Evolutionary conservation across 2,329 filamentous ascomycete species (phyloP).

Genomic region (Botryotinia globosa): DNA sequence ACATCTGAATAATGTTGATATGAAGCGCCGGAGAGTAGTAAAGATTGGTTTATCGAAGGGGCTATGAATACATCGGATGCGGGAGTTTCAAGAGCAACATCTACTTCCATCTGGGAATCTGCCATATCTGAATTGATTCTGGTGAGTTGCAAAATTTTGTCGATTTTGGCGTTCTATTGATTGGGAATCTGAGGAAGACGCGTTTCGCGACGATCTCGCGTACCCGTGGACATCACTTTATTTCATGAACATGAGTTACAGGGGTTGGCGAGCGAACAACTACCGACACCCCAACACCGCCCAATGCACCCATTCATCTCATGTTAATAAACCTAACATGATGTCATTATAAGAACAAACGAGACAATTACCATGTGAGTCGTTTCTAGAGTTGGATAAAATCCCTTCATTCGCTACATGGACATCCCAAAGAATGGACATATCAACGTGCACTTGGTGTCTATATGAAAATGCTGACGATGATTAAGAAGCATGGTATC

Average conservation of each 20-base stretch:
- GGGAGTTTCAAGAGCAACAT: constrained; percentile 39
- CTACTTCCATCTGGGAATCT: constrained; percentile 37
- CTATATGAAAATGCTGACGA: not conserved
- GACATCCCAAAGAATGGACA: not conserved
- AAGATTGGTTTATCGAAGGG: constrained; percentile 60
- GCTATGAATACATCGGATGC: constrained; percentile 54
- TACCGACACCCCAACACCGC: not conserved
- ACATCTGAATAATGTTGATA: constrained; percentile 71
- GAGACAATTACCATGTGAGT: not conserved
- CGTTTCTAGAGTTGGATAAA: not conserved
- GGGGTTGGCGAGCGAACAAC: constrained; percentile 12
- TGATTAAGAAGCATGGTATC: constrained; percentile 20
- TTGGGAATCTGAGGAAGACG: constrained; percentile 8
- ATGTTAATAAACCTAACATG: not conserved
- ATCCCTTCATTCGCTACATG: not conserved
- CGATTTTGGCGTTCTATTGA: not conserved
- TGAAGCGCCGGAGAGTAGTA: constrained; percentile 61
- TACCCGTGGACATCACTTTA: constrained; percentile 17
- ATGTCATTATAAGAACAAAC: not conserved
- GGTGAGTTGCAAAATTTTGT: not conserved
- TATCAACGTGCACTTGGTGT: not conserved
- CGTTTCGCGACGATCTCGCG: constrained; percentile 18
- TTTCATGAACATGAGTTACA: not conserved
- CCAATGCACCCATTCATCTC: not conserved
- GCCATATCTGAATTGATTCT: constrained; percentile 37